Base-by-base conservation (phyloP, 1,284 basidiomycete species). In the Xerocomus minutiporus region DNA sequence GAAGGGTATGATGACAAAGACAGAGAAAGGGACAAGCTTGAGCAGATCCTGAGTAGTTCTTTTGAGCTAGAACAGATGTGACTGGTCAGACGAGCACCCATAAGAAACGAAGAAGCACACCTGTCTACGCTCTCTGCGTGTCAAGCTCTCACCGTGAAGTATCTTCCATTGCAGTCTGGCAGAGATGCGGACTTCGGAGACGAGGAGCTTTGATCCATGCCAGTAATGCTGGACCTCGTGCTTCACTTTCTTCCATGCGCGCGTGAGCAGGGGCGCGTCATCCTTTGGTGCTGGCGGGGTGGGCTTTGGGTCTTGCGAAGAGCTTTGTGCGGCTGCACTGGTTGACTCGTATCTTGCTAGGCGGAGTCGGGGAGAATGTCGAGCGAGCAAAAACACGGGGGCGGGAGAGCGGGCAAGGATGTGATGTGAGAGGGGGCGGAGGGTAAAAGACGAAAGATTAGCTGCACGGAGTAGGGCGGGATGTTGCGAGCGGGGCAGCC, bases 201-300 rank as follows among this genome's bases (percentile, higher is more conserved):
- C 94, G 35, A 99, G 79, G 8, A 99, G 82, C 70, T 97, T 97
- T 7, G 92, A 84, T 13, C 97, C 96, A 61, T 94, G 88, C 95
- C 96, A 99, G 70, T 99, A 99, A 69, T 99, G 97, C 54, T 84
- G 81, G 0, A 87, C 94, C 72, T 98, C 96, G 64, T 97, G 91
- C 75, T 97, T 99, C 61, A 98, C 86, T 64, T 86, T 91, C 61
- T 87, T 88, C 96, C 96, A 98, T 13, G 78, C 77, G 29, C 88
- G 76, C 4, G 78, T 77, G 41, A 74, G 56, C 6, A 88, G 67
- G 5, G 87, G 83, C 2, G 73, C 73, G 55, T 81, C 75, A 17
- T 81, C 80, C 61, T 81, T 81, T 11, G 78, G 68, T 0, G 78
- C 67, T 2, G 82, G 82, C 5, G 77, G 75, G 3, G 71, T 65